Evolutionary conservation across 768 basidiomycete species (phyloP).

Genomic region (Ramaria rubella): DNA sequence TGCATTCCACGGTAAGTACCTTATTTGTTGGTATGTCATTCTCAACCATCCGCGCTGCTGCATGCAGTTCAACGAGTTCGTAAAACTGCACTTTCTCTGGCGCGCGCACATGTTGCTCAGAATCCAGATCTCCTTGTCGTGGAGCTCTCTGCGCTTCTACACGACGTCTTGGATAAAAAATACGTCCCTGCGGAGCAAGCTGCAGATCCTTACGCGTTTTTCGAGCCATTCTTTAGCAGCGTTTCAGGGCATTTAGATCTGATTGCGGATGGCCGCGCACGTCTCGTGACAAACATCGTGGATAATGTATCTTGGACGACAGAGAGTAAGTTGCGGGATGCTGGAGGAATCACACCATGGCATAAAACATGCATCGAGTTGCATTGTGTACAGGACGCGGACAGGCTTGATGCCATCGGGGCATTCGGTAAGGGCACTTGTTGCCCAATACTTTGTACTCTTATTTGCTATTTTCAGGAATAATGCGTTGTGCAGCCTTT

Average conservation of each 20-base stretch:
- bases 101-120: conserved; percentile 33
- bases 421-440: conserved; percentile 52
- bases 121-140: conserved; percentile 67
- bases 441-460: neutral
- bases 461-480: conserved; percentile 29
- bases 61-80: conserved; percentile 72
- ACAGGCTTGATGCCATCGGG: conserved; percentile 73
- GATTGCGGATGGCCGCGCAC: conserved; percentile 53
- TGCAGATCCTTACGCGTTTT: conserved; percentile 57
- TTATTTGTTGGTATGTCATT: conserved; percentile 1
- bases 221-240: conserved; percentile 56
- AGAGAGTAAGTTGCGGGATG: conserved; percentile 58
- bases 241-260: conserved; percentile 37
- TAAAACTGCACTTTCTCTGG: conserved; percentile 66
- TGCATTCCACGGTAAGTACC: conserved; percentile 58
- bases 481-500: conserved; percentile 67
- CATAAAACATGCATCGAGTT: conserved; percentile 67
- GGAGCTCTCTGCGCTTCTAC: conserved; percentile 82
- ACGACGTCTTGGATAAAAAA: conserved; percentile 85
- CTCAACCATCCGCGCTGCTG: conserved; percentile 9
- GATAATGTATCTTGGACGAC: conserved; percentile 83
- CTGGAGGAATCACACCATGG: conserved; percentile 55
- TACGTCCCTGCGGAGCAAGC: conserved; percentile 55
- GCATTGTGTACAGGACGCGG: conserved; percentile 78
- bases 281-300: conserved; percentile 51